phyloP scores from a whole-genome alignment of 192 early-diverging fungal genomes.

The Backusella tuberculispora region DNA sequence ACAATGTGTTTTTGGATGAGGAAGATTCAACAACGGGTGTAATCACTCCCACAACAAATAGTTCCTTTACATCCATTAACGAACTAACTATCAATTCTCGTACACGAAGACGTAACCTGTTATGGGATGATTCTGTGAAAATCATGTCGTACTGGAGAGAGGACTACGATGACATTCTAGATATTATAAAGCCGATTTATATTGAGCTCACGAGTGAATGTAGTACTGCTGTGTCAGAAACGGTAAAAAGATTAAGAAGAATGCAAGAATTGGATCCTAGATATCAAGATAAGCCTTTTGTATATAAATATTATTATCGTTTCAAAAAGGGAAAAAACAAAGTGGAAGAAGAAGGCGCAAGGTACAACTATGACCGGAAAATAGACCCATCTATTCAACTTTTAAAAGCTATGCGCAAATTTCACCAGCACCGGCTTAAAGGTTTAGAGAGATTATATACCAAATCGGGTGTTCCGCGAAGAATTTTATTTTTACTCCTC shows the following conservation, averaged over 20 bases:
- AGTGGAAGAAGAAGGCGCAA: not conserved
- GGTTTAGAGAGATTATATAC: constrained; percentile 23
- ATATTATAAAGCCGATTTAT: constrained; percentile 19
- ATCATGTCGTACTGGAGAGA: constrained; percentile 14
- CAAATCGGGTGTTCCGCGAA: constrained; percentile 20
- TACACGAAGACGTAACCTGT: not conserved
- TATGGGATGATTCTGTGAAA: constrained; percentile 19
- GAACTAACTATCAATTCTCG: not conserved
- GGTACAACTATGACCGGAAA: not conserved
- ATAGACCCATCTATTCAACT: constrained; percentile 27
- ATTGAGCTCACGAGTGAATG: constrained; percentile 28
- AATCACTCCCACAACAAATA: not conserved
- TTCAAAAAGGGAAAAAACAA: not conserved
- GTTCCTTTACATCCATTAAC: not conserved
- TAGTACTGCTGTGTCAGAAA: constrained; percentile 25
- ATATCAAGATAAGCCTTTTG: constrained; percentile 27
- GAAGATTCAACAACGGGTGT: not conserved
- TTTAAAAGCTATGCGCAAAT: constrained; percentile 28
- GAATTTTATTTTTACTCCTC: constrained; percentile 30
- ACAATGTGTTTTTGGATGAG: not conserved
- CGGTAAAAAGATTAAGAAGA: constrained; percentile 23
- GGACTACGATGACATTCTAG: constrained; percentile 30
- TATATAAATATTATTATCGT: constrained; percentile 19
- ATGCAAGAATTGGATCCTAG: constrained; percentile 32
- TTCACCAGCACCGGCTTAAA: constrained; percentile 22